Evolutionary conservation across 768 basidiomycete species (phyloP).

Genomic region (Boletus speciosus): DNA sequence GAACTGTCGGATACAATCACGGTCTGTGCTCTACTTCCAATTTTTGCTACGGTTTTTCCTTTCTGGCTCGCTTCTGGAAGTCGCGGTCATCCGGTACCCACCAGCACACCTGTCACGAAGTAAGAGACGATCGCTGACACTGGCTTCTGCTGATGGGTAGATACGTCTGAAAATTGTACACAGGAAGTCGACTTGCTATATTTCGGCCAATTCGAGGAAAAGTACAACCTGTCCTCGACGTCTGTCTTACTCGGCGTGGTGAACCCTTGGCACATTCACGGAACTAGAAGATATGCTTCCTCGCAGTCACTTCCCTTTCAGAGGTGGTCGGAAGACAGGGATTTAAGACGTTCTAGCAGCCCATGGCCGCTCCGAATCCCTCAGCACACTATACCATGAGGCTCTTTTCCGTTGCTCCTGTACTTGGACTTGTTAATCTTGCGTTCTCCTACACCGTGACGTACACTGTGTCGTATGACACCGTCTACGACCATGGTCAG

Average conservation of each 20-base stretch:
- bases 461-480: slow-evolving; percentile 20
- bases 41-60: background rate
- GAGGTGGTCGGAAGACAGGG: background rate
- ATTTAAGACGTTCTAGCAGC: background rate
- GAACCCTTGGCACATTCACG: background rate
- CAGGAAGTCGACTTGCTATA: background rate
- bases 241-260: background rate
- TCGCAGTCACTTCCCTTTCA: background rate
- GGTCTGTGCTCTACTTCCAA: background rate
- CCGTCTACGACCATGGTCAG: slow-evolving; percentile 43
- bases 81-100: too few relatives aligned
- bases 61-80: background rate
- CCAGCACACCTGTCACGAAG: background rate
- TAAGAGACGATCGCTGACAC: background rate
- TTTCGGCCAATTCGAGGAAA: background rate
- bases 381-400: slow-evolving; percentile 6
- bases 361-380: background rate
- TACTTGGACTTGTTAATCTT: background rate
- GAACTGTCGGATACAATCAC: background rate
- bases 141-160: too few relatives aligned
- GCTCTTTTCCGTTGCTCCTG: background rate
- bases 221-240: background rate
- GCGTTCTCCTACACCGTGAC: too few relatives aligned
- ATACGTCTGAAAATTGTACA: background rate
- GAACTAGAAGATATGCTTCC: background rate